Conservation (phyloP, 2,329 filamentous ascomycete genomes). For the Dissoconium aciculare region DNA sequence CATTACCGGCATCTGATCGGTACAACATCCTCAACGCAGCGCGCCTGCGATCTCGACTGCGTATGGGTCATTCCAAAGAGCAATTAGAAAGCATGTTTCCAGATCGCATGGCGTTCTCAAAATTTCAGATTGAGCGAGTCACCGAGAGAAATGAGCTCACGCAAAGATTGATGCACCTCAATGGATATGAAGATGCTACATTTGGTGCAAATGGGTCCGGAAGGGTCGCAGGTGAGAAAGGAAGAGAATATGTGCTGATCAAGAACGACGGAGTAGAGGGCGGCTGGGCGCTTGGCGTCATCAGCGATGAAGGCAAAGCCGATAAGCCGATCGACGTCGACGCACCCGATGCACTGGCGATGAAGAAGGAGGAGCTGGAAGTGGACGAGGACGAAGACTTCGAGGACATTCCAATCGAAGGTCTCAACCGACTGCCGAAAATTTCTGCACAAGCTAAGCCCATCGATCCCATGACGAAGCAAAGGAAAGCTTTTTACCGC, state of each 20-base stretch:
- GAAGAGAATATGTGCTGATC: conserved; percentile 87
- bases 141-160: conserved; percentile 86
- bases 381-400: conserved; percentile 59
- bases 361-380: conserved; percentile 34
- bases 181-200: conserved; percentile 61
- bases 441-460: conserved; percentile 18
- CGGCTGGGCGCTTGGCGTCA: conserved; percentile 89
- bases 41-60: conserved; percentile 66
- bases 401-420: conserved; percentile 84
- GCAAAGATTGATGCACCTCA: conserved; percentile 84
- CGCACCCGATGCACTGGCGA: conserved; percentile 34
- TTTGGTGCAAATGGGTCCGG: conserved; percentile 45
- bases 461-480: conserved; percentile 25
- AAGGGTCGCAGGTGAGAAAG: conserved; percentile 69
- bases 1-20: conserved; percentile 72
- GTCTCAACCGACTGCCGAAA: conserved; percentile 69
- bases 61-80: conserved; percentile 94
- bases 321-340: conserved; percentile 92
- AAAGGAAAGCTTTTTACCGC: conserved; percentile 34
- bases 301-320: conserved; percentile 65
- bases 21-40: conserved; percentile 98
- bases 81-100: conserved; percentile 95
- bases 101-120: conserved; percentile 90
- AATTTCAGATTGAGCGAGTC: conserved; percentile 90
- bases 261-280: conserved; percentile 92